Percentiles rank a stretch among this genome's conserved stretches.
Evolutionary conservation across 2,329 filamentous ascomycete species (phyloP).

Genomic region (Elsinoe perseae): DNA sequence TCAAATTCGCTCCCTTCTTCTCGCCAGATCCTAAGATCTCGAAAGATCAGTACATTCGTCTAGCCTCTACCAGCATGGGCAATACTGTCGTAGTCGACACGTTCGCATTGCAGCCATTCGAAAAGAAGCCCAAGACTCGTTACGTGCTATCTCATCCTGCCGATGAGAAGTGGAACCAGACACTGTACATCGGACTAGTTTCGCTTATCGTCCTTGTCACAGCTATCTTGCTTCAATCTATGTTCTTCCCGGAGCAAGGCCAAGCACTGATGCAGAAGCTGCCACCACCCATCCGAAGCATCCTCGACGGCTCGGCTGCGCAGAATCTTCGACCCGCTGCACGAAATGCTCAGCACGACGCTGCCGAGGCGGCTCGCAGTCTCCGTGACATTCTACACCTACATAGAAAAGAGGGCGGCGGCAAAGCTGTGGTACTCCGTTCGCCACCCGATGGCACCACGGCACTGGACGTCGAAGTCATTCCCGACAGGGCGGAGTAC

Average conservation of each 20-base stretch:
- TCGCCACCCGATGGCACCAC: conserved; percentile 29
- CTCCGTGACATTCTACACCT: conserved; percentile 21
- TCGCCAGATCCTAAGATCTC: conserved; percentile 28
- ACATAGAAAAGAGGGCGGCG: conserved; percentile 17
- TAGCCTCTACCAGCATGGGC: conserved; percentile 73
- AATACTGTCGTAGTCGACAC: conserved; percentile 74
- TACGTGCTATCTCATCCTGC: conserved; percentile 59
- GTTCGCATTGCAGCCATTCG: conserved; percentile 55
- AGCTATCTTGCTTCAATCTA: conserved; percentile 53
- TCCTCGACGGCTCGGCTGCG: conserved; percentile 16
- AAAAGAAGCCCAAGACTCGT: conserved; percentile 47
- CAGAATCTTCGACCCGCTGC: not conserved
- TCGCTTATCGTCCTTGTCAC: conserved; percentile 57
- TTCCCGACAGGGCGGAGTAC: conserved; percentile 34
- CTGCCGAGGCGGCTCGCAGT: conserved; percentile 22
- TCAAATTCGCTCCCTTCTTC: conserved; percentile 40
- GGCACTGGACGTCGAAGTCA: conserved; percentile 29
- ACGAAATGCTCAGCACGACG: conserved; percentile 20
- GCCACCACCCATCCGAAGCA: conserved; percentile 20
- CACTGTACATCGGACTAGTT: conserved; percentile 50
- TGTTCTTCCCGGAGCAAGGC: conserved; percentile 51
- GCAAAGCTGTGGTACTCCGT: conserved; percentile 36
- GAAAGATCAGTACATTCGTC: conserved; percentile 54
- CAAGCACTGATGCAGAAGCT: conserved; percentile 42
- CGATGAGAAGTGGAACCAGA: conserved; percentile 45